Conservation (phyloP, 768 basidiomycete genomes). For the Dacryopinax primogenitus region DNA sequence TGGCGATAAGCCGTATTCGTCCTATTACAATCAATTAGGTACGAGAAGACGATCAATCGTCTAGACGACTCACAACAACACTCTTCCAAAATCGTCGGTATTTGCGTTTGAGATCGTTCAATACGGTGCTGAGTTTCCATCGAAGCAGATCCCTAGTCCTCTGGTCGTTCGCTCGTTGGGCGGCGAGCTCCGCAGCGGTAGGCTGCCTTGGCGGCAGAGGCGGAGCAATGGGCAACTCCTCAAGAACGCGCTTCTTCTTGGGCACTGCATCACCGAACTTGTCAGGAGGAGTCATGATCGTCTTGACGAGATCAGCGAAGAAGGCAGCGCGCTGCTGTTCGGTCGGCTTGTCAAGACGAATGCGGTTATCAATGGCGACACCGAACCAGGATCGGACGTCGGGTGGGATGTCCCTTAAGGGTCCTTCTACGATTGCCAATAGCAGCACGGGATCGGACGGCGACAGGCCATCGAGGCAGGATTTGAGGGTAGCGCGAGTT, state of each 20-base stretch:
- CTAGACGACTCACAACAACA: conserved; percentile 47
- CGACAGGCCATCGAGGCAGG: conserved; percentile 81
- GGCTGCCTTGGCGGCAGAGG: conserved; percentile 77
- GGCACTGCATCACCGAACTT: conserved; percentile 82
- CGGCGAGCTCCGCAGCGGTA: conserved; percentile 63
- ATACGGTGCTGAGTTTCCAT: conserved; percentile 78
- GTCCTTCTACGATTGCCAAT: conserved; percentile 75
- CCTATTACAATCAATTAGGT: conserved; percentile 34
- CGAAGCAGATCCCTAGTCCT: conserved; percentile 67
- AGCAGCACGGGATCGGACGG: conserved; percentile 91
- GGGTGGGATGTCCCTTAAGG: conserved; percentile 50
- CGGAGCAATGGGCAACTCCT: conserved; percentile 76
- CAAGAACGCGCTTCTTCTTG: conserved; percentile 69
- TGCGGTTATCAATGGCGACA: conserved; percentile 50
- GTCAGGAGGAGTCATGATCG: conserved; percentile 63
- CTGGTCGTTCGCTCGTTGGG: conserved; percentile 73
- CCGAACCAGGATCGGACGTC: conserved; percentile 94
- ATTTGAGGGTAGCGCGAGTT: conserved; percentile 67
- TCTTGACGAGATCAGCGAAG: conserved; percentile 59
- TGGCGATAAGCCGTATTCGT: conserved; percentile 51
- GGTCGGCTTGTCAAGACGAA: conserved; percentile 46
- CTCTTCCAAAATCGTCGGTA: conserved; percentile 80
- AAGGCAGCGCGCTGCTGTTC: conserved; percentile 51
- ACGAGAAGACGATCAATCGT: background rate
- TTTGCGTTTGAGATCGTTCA: conserved; percentile 81